phyloP scores from a whole-genome alignment of 768 basidiomycete genomes.

The Saitozyma sp. region DNA sequence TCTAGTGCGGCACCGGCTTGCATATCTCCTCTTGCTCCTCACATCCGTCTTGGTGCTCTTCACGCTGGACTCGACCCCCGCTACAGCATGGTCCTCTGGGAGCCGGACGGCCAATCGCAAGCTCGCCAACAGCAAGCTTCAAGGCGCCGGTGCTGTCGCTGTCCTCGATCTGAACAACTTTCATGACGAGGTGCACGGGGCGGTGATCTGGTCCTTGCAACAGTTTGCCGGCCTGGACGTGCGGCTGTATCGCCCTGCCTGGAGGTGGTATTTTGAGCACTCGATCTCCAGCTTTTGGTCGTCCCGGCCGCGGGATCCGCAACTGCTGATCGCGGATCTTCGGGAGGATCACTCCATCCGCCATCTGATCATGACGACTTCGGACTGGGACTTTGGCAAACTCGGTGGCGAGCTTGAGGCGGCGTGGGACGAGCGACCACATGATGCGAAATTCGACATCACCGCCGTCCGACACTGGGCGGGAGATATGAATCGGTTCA shows the following conservation, averaged over 20 bases:
- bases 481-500: not conserved
- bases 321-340: not conserved
- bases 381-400: conserved; percentile 7
- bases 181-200: conserved; percentile 12
- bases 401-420: not conserved
- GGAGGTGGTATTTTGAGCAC: conserved; percentile 4
- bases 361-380: conserved; percentile 5
- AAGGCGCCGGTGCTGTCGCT: not conserved
- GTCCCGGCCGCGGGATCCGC: not conserved
- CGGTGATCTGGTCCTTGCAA: conserved; percentile 2
- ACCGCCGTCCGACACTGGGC: conserved; percentile 4
- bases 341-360: not conserved
- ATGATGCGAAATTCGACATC: conserved; percentile 4
- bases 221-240: conserved; percentile 7
- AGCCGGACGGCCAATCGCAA: too few species aligned
- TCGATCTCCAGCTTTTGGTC: conserved; percentile 6
- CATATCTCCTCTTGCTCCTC: too few species aligned
- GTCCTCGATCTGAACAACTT: conserved; percentile 7
- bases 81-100: too few species aligned
- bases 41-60: too few species aligned
- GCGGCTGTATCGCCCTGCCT: not conserved
- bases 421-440: conserved; percentile 2
- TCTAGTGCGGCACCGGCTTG: too few species aligned
- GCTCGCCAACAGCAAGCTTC: too few species aligned
- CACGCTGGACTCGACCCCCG: too few species aligned